These are phyloP conservation scores for Thuidium tamariscinum DNA, from an alignment of 225 moss, liverwort and hornwort species.

Conservation along the genomic window DNA sequence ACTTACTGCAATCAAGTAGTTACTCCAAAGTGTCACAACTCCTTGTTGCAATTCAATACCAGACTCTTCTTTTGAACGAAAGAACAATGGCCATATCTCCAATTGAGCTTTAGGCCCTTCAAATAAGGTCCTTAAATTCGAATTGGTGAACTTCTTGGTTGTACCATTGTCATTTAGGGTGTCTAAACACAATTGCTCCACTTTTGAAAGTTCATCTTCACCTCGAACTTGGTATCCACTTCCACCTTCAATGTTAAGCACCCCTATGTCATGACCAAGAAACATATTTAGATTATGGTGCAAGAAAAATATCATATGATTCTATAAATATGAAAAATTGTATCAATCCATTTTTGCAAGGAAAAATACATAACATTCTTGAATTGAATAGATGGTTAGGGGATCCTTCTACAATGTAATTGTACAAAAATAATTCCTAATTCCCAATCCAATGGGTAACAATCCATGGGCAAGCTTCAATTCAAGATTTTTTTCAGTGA, in stretches of 20 bases:
- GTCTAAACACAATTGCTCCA: not conserved
- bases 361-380: not conserved
- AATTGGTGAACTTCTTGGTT: not conserved
- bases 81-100: not conserved
- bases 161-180: not conserved
- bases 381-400: not conserved
- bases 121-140: not conserved
- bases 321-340: not conserved
- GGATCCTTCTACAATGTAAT: not conserved
- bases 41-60: not conserved
- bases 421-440: not conserved
- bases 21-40: not conserved
- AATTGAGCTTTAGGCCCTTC: not conserved
- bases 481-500: not conserved
- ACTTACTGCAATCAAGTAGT: no score
- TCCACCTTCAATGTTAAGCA: no score
- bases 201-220: not conserved
- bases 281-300: not conserved
- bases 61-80: not conserved
- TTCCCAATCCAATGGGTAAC: not conserved
- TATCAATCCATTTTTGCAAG: not conserved
- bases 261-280: not conserved
- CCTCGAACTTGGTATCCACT: not conserved
- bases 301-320: not conserved
- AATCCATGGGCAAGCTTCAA: not conserved